phyloP scores from a whole-genome alignment of 225 moss, liverwort and hornwort species.

The Pleurozium schreberi region DNA sequence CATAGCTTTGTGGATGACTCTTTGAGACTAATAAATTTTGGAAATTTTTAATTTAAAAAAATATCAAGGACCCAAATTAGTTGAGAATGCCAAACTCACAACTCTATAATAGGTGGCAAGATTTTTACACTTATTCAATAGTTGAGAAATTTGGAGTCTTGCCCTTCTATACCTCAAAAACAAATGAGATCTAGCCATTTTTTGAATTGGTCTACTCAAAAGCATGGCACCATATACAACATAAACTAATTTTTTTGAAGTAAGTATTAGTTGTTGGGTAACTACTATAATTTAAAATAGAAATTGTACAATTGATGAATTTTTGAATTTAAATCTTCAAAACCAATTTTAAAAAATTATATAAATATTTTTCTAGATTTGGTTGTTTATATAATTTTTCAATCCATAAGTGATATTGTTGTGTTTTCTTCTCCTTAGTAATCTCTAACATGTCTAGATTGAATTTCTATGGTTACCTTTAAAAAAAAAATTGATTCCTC shows the following conservation, averaged over 20 bases:
- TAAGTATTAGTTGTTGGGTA: rapidly evolving
- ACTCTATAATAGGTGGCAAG: background rate
- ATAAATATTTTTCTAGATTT: no score
- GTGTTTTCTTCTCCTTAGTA: no score
- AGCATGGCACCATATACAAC: rapidly evolving
- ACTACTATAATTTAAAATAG: background rate
- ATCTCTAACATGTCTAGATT: no score
- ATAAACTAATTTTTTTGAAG: background rate
- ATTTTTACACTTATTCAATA: background rate
- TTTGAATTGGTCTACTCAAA: no score
- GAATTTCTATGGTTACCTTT: no score
- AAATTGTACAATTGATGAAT: background rate
- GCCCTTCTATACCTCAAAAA: background rate
- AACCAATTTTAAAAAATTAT: background rate
- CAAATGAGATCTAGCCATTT: rapidly evolving
- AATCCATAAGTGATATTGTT: no score
- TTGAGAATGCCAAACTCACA: background rate
- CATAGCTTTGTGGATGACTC: rapidly evolving
- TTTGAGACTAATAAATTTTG: no score
- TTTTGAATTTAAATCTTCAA: background rate
- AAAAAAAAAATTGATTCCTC: no score
- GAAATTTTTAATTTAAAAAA: background rate
- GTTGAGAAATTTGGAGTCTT: background rate
- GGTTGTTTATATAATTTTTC: background rate
- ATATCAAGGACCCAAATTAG: no score